phyloP scores from a whole-genome alignment of 2,329 filamentous ascomycete genomes.

The Aureobasidium sp. region DNA sequence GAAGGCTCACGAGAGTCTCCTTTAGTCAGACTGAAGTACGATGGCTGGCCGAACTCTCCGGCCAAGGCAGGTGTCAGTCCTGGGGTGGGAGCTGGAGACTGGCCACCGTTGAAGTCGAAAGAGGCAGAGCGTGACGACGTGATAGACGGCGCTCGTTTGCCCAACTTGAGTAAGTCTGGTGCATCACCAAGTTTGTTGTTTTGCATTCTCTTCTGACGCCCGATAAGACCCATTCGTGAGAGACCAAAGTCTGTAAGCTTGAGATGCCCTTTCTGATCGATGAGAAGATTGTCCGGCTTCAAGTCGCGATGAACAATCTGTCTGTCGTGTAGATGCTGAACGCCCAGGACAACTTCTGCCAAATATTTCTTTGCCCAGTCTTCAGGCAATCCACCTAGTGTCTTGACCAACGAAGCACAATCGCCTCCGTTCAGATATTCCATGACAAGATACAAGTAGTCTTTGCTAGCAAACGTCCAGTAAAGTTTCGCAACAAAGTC shows the following conservation, averaged over 20 bases:
- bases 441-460: constrained; percentile 98
- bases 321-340: constrained; percentile 87
- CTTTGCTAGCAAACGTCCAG: constrained; percentile 99
- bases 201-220: constrained; percentile 86
- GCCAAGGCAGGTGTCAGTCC: constrained; percentile 72
- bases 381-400: constrained; percentile 82
- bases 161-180: constrained; percentile 88
- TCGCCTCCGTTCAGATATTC: constrained; percentile 97
- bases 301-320: constrained; percentile 95
- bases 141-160: constrained; percentile 72
- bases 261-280: constrained; percentile 91
- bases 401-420: constrained; percentile 91
- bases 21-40: constrained; percentile 76
- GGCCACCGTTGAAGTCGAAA: constrained; percentile 72
- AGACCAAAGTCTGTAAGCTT: constrained; percentile 97
- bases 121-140: constrained; percentile 88
- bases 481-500: constrained; percentile 98
- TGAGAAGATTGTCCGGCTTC: constrained; percentile 94
- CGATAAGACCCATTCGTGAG: constrained; percentile 93
- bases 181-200: constrained; percentile 68
- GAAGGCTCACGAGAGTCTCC: constrained; percentile 48
- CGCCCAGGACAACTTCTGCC: constrained; percentile 90
- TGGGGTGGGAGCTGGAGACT: constrained; percentile 77
- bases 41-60: constrained; percentile 66
- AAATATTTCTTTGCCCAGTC: constrained; percentile 98